These are phyloP conservation scores for Morella rubra DNA, from an alignment of 306 rosid genomes.

Conservation along the genomic window DNA sequence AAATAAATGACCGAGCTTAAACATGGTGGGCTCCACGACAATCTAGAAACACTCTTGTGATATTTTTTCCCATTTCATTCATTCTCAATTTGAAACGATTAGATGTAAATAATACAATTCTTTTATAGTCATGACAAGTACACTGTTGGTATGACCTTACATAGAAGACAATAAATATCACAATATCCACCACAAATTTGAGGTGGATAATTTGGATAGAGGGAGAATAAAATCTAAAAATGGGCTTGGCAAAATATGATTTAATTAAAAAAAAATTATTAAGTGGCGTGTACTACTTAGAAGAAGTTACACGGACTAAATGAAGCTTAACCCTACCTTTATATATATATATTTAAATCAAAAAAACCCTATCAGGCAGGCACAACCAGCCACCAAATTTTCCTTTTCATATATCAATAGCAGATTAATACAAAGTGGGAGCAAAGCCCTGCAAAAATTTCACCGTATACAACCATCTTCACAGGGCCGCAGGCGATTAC, in stretches of 20 bases:
- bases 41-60: too few relatives aligned
- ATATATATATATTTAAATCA: conserved; percentile 38
- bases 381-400: conserved; percentile 72
- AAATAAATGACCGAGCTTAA: too few relatives aligned
- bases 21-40: too few relatives aligned
- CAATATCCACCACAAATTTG: not conserved
- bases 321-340: not conserved
- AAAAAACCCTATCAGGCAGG: conserved; percentile 65
- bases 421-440: conserved; percentile 67
- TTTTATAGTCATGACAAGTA: too few relatives aligned
- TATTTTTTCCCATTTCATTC: too few relatives aligned
- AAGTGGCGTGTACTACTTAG: not conserved
- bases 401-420: conserved; percentile 62
- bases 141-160: too few relatives aligned
- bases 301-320: not conserved
- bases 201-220: not conserved
- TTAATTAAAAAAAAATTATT: too few relatives aligned
- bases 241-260: not conserved
- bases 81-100: too few relatives aligned
- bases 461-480: conserved; percentile 31
- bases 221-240: not conserved
- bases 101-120: too few relatives aligned
- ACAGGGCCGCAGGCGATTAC: conserved; percentile 49
- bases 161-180: not conserved
- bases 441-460: conserved; percentile 53